These are phyloP conservation scores for Sporothrix protearum DNA, from an alignment of 2,329 filamentous ascomycete species.

Conservation along the genomic window DNA sequence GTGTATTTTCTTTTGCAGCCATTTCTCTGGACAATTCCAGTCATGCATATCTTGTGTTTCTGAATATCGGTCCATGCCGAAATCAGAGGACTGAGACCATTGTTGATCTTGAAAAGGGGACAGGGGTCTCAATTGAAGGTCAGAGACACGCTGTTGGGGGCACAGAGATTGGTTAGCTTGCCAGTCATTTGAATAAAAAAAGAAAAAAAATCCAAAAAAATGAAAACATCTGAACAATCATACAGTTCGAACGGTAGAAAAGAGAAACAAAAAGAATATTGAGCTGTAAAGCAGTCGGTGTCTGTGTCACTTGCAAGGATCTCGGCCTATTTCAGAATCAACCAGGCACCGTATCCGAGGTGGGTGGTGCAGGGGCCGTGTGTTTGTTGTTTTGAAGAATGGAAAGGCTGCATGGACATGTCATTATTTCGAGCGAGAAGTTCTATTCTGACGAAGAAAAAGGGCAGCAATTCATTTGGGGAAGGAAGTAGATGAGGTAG, in stretches of 20 bases:
- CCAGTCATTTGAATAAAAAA: neutral
- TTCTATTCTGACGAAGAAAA: neutral
- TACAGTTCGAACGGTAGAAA: too few species aligned
- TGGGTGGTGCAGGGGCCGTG: neutral
- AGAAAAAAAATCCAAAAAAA: neutral
- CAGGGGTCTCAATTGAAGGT: too few species aligned
- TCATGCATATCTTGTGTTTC: neutral
- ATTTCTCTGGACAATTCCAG: neutral
- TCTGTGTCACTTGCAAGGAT: neutral
- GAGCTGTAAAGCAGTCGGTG: neutral
- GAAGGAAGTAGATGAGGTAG: neutral
- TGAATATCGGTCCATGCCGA: neutral
- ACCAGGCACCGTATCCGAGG: neutral
- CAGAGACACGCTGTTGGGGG: neutral
- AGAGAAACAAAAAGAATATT: neutral
- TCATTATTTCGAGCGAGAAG: neutral
- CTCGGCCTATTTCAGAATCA: neutral
- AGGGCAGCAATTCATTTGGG: too few species aligned
- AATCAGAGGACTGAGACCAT: neutral
- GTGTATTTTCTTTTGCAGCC: neutral
- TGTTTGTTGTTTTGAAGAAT: neutral
- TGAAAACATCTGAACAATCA: neutral
- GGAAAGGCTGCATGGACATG: neutral
- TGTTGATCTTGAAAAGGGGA: neutral
- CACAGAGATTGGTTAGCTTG: neutral